phyloP scores from a whole-genome alignment of 768 basidiomycete genomes.

The Scleroderma bovista region DNA sequence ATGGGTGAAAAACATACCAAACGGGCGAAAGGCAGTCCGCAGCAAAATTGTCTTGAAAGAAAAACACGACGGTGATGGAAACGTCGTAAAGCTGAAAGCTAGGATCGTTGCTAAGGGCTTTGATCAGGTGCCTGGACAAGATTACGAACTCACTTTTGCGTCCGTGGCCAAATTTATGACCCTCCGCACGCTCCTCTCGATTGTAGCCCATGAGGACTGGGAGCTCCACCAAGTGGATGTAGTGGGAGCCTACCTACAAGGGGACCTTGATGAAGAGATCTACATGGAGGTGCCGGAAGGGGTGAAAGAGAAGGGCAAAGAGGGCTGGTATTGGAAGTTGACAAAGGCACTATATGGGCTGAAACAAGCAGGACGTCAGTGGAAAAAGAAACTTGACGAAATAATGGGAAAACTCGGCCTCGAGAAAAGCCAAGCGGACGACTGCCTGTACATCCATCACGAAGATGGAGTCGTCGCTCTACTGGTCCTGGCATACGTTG shows the following conservation, averaged over 20 bases:
- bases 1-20: not conserved
- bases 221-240: conserved; percentile 25
- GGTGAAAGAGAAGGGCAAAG: conserved; percentile 8
- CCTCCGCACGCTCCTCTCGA: conserved; percentile 20
- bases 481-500: conserved; percentile 19
- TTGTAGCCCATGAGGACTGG: conserved; percentile 14
- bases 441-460: not conserved
- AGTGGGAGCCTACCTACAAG: conserved; percentile 11
- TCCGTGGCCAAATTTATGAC: conserved; percentile 24
- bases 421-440: conserved; percentile 30
- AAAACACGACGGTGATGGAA: not conserved
- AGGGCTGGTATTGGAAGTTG: not conserved
- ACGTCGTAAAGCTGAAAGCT: not conserved
- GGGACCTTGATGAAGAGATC: conserved; percentile 19
- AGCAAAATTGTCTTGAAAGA: conserved; percentile 45
- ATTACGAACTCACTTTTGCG: conserved; percentile 35
- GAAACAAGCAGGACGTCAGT: too few species aligned
- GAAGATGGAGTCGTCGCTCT: conserved; percentile 19
- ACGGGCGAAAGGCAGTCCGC: conserved; percentile 61
- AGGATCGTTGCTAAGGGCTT: conserved; percentile 37
- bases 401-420: conserved; percentile 16
- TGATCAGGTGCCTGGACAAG: conserved; percentile 34
- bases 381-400: conserved; percentile 16
- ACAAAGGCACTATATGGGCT: conserved; percentile 4
- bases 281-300: conserved; percentile 21